Percentiles rank a stretch among this genome's conserved stretches.
Conservation (phyloP, 805 yeast genomes). For the Isabelozyma pseudorhagii region DNA sequence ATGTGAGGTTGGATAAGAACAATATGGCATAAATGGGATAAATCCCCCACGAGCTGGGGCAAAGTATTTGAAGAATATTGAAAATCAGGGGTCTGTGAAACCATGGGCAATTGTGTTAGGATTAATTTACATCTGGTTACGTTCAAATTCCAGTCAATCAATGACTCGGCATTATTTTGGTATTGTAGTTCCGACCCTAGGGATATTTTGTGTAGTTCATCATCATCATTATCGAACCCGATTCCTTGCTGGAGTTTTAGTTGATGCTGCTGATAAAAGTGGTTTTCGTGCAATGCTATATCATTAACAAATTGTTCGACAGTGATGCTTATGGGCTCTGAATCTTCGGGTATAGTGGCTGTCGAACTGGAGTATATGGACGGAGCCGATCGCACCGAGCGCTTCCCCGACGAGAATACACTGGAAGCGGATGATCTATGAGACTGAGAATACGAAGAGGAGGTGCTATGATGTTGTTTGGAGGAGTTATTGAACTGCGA, state of each 20-base stretch:
- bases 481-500: slow-evolving; percentile 20
- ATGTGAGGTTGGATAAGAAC: slow-evolving; percentile 38
- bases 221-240: slow-evolving; percentile 11
- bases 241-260: slow-evolving; percentile 5
- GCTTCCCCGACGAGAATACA: slow-evolving; percentile 31
- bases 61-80: slow-evolving; percentile 27
- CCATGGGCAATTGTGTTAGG: slow-evolving; percentile 35
- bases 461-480: slow-evolving; percentile 4
- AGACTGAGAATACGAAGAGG: slow-evolving; percentile 10
- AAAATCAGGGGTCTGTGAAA: slow-evolving; percentile 35
- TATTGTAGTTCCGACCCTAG: slow-evolving; percentile 38
- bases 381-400: slow-evolving; percentile 43
- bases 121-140: slow-evolving; percentile 47
- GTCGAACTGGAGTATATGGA: slow-evolving; percentile 39
- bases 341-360: slow-evolving; percentile 44
- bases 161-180: slow-evolving; percentile 36
- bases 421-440: slow-evolving; percentile 35
- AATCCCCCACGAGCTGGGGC: slow-evolving; percentile 41
- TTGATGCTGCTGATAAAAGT: slow-evolving; percentile 13
- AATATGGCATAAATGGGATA: slow-evolving; percentile 38
- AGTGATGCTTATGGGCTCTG: slow-evolving; percentile 39
- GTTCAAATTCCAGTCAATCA: slow-evolving; percentile 53
- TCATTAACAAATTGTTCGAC: slow-evolving; percentile 44
- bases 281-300: slow-evolving; percentile 34
- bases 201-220: slow-evolving; percentile 33